phyloP scores from a whole-genome alignment of 345 rosid species.

The Eucalyptus polyanthemos region DNA sequence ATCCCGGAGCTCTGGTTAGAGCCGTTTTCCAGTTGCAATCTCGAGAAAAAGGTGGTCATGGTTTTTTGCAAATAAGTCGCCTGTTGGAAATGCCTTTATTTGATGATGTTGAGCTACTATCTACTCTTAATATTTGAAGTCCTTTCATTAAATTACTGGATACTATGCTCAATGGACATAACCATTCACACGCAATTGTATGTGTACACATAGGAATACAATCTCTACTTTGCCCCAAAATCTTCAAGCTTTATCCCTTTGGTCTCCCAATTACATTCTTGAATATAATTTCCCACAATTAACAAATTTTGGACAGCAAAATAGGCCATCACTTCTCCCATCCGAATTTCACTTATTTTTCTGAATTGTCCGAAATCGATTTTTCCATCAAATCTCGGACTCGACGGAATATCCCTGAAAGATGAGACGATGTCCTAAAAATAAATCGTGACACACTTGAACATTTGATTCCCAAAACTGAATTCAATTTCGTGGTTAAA shows the following conservation, averaged over 20 bases:
- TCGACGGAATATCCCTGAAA: accelerated
- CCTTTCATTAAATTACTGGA: background rate
- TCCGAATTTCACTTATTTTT: too few relatives aligned
- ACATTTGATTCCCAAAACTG: accelerated
- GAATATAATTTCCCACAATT: too few relatives aligned
- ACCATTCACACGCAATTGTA: background rate
- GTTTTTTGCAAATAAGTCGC: background rate
- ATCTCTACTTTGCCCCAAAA: background rate
- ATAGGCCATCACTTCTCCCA: too few relatives aligned
- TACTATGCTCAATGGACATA: background rate
- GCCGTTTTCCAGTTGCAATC: background rate
- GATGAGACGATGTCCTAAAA: too few relatives aligned
- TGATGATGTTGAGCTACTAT: background rate
- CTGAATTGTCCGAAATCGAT: accelerated
- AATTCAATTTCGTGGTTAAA: too few relatives aligned
- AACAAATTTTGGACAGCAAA: too few relatives aligned
- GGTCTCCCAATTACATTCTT: too few relatives aligned
- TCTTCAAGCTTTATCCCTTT: too few relatives aligned
- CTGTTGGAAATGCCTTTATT: background rate
- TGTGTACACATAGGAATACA: background rate
- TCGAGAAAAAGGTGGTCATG: background rate
- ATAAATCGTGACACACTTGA: accelerated
- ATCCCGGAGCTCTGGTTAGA: background rate
- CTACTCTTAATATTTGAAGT: background rate
- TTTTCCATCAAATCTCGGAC: accelerated